Conservation (phyloP, 2,329 filamentous ascomycete genomes). For the Microdochium paspali region DNA sequence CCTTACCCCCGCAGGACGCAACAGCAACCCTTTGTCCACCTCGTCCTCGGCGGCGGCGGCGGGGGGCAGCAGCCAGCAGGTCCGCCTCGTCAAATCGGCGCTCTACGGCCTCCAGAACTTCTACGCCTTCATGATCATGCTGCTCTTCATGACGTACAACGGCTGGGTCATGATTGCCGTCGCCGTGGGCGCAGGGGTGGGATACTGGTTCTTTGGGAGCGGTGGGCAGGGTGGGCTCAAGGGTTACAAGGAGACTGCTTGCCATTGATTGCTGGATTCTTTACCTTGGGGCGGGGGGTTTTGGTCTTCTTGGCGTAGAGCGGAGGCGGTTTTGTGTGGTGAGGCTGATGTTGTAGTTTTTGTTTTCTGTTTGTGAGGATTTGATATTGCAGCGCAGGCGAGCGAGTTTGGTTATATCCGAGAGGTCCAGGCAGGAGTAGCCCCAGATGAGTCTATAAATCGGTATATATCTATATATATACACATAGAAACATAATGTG, state of each 20-base stretch:
- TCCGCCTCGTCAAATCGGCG: constrained; percentile 68
- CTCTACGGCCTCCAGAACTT: constrained; percentile 93
- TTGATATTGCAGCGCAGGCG: too few species aligned
- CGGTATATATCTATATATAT: too few species aligned
- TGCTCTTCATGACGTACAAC: constrained; percentile 99
- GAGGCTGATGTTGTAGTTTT: too few species aligned
- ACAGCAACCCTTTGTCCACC: background rate
- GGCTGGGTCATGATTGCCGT: constrained; percentile 95
- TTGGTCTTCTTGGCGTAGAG: too few species aligned
- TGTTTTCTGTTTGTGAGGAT: too few species aligned
- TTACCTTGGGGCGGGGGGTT: too few species aligned
- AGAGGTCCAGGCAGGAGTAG: too few species aligned
- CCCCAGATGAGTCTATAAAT: too few species aligned
- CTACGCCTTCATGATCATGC: constrained; percentile 99
- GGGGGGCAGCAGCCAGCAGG: constrained; percentile 49
- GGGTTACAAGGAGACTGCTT: constrained; percentile 78
- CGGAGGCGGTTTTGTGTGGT: too few species aligned
- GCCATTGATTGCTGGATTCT: constrained; percentile 51
- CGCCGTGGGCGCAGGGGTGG: constrained; percentile 77
- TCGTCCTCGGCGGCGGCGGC: background rate
- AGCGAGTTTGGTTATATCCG: too few species aligned
- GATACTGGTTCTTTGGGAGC: constrained; percentile 72
- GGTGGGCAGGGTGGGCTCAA: constrained; percentile 43
- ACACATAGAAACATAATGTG: too few species aligned
- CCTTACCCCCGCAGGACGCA: constrained; percentile 59